Base-by-base conservation (phyloP, 2,329 filamentous ascomycete species). In the Colletotrichum graminicola region DNA sequence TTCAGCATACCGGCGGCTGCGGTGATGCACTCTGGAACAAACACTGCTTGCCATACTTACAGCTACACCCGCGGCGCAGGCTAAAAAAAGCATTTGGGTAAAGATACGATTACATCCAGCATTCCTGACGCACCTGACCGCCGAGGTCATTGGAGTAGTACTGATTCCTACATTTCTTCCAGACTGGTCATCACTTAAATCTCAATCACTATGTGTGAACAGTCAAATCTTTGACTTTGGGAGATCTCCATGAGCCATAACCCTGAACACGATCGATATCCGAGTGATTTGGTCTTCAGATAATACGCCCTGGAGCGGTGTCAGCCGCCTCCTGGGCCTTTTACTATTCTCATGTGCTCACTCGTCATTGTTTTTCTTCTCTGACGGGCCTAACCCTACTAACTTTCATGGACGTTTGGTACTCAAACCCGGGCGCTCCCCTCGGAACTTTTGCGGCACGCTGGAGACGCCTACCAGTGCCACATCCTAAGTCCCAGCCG, bases 61-160 rank as follows among this genome's bases (percentile, higher is more conserved):
- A 47, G 51, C 29, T 51, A 57, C 39, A 36, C 10, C 62, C 29
- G 36, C 11, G 21, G 8, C 11, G 11, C 21, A 36, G 18, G 18
- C 34, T 23, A n/a, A 55, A 47, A 45, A 69, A 45, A 47, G 55
- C 41, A 60, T 60, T 47, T 52, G 56, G 43, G 26, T 51, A 21
- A 51, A 39, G 51, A 52, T 36, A n/a, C 34, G 62, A 67, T 71
- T 62, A 57, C 64, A 62, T 11, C 14, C 57, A 52, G 29, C 64
- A 67, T 71, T 67, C 64, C 34, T 14, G 16, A 47, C 21, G 26
- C 21, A 45, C 51, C 23, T 21, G 26, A n/a, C 14, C 61, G 23
- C 49, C 47, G 16, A 60, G 41, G 18, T 45, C 14, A 34, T 41
- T 12, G 23, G 26, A 63, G 23, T 39, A 43, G 43, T 36, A 43